These are phyloP conservation scores for Lactuca sativa DNA, from an alignment of 129 eudicot genomes.

Conservation along the genomic window DNA sequence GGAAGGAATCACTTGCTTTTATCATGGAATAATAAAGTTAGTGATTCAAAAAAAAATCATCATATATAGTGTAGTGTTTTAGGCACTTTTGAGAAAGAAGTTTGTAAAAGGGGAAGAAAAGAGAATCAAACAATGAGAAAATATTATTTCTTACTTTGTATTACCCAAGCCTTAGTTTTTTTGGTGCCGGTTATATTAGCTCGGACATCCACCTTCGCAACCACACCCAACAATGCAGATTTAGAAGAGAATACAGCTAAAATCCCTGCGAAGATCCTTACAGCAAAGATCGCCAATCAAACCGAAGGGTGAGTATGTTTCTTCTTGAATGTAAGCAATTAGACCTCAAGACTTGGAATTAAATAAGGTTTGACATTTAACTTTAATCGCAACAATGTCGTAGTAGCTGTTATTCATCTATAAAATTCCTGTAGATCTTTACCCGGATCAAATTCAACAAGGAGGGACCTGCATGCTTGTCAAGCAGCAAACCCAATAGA, in stretches of 20 bases:
- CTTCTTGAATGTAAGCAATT: background rate
- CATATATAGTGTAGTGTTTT: background rate
- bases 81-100: too few species aligned
- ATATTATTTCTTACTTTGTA: background rate
- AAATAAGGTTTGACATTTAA: too few species aligned
- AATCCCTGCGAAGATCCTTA: background rate
- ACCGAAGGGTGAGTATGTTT: background rate
- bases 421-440: constrained; percentile 2
- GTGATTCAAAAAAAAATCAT: background rate
- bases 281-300: background rate
- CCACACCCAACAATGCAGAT: background rate
- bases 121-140: constrained; percentile 2
- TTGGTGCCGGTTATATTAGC: background rate
- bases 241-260: too few species aligned
- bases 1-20: too few species aligned
- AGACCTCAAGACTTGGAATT: background rate
- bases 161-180: constrained; percentile 19
- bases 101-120: background rate
- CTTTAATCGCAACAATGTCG: too few species aligned
- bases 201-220: background rate
- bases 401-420: too few species aligned
- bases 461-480: constrained; percentile 52
- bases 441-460: constrained; percentile 30
- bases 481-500: constrained; percentile 59
- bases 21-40: background rate